These are phyloP conservation scores for Coemansia brasiliensis DNA, from an alignment of 192 early-diverging fungal species.

Conservation along the genomic window DNA sequence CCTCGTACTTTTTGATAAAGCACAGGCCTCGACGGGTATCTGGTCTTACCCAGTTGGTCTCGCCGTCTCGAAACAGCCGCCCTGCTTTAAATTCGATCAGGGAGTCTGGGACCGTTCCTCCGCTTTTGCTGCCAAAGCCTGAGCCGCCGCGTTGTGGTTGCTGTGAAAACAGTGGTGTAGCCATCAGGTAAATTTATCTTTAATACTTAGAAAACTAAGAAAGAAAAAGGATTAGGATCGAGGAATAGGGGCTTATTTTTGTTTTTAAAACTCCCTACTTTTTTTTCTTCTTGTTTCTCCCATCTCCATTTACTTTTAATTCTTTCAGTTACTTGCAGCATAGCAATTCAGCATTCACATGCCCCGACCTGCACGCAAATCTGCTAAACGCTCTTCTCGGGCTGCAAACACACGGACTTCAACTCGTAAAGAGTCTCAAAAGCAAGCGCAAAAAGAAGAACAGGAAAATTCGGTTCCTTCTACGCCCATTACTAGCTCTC, in stretches of 20 bases:
- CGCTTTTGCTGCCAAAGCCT: not conserved
- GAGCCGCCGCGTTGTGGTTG: slow-evolving; percentile 8
- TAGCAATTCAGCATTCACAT: too few relatives aligned
- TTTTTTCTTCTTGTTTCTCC: too few relatives aligned
- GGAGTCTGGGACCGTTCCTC: slow-evolving; percentile 14
- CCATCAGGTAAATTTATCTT: slow-evolving; percentile 19
- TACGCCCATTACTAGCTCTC: not conserved
- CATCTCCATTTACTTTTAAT: too few relatives aligned
- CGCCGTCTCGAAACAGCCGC: slow-evolving; percentile 64
- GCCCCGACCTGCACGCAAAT: slow-evolving; percentile 9
- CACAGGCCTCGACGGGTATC: slow-evolving; percentile 69
- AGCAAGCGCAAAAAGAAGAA: not conserved
- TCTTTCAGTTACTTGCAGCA: too few relatives aligned
- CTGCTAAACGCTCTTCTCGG: not conserved
- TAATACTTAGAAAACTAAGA: not conserved
- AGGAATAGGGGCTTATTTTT: not conserved
- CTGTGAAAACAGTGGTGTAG: slow-evolving; percentile 32
- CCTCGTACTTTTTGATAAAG: slow-evolving; percentile 56
- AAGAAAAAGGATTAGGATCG: not conserved
- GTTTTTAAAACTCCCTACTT: not conserved
- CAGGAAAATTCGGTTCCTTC: not conserved
- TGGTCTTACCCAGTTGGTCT: slow-evolving; percentile 66
- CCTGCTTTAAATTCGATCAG: slow-evolving; percentile 73
- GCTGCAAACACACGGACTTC: not conserved
- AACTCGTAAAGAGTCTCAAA: not conserved